phyloP scores from a whole-genome alignment of 164 flowering plant species.

The Aristolochia fimbriata region DNA sequence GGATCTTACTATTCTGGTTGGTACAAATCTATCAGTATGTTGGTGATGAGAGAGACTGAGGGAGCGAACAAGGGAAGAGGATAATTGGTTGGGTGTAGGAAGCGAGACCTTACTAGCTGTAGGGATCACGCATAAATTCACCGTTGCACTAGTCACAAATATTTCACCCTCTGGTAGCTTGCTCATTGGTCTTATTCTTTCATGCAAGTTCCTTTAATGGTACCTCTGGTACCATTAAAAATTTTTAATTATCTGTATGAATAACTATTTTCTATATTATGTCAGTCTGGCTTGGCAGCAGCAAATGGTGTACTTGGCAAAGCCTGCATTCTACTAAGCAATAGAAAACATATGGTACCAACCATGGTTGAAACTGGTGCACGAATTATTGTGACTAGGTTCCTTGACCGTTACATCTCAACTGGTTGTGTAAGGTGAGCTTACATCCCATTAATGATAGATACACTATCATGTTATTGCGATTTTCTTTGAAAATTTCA shows the following conservation, averaged over 20 bases:
- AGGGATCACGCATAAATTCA: too few relatives aligned
- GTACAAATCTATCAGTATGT: too few relatives aligned
- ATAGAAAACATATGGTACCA: constrained; percentile 74
- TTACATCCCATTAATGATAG: not conserved
- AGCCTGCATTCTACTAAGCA: constrained; percentile 26
- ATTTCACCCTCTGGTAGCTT: too few relatives aligned
- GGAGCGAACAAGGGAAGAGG: too few relatives aligned
- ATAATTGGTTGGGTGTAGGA: too few relatives aligned
- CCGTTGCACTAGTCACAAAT: too few relatives aligned
- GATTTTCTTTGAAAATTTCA: not conserved
- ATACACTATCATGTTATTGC: not conserved
- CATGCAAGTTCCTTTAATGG: too few relatives aligned
- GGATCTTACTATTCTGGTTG: too few relatives aligned
- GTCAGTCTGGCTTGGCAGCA: constrained; percentile 72
- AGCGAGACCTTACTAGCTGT: too few relatives aligned
- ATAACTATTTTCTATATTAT: not conserved
- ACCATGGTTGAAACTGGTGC: constrained; percentile 69
- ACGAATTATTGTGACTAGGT: constrained; percentile 57
- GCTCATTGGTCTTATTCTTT: too few relatives aligned
- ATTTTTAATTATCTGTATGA: not conserved
- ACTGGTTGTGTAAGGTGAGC: constrained; percentile 73
- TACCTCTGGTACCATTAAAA: too few relatives aligned
- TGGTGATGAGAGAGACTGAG: too few relatives aligned
- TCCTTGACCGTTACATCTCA: constrained; percentile 47
- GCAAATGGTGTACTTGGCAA: constrained; percentile 56